phyloP scores from a whole-genome alignment of 2,329 filamentous ascomycete species.

The Epichloe sp. region DNA sequence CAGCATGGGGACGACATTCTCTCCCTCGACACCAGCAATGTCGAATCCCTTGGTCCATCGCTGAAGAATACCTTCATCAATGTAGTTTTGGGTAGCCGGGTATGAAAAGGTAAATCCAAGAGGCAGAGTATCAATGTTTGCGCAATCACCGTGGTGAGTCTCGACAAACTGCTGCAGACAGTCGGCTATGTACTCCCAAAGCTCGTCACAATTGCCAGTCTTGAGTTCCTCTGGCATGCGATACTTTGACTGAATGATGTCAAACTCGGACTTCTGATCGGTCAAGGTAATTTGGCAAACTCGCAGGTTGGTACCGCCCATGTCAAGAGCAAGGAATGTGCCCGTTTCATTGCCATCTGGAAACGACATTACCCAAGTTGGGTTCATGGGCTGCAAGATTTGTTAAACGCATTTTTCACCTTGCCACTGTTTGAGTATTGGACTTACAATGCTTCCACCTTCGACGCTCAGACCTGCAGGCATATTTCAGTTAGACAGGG shows the following conservation, averaged over 20 bases:
- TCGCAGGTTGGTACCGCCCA: constrained; percentile 91
- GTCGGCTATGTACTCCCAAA: constrained; percentile 93
- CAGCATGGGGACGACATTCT: constrained; percentile 82
- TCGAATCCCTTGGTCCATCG: constrained; percentile 98
- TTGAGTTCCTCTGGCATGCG: constrained; percentile 89
- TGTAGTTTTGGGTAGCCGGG: constrained; percentile 83
- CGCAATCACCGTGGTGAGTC: constrained; percentile 60
- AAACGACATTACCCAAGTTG: constrained; percentile 87
- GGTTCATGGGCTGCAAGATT: constrained; percentile 75
- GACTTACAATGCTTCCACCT: constrained; percentile 80
- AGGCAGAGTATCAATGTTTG: constrained; percentile 52
- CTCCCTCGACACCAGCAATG: constrained; percentile 78
- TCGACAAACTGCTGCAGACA: constrained; percentile 85
- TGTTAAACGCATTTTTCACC: constrained; percentile 9
- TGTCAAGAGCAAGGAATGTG: constrained; percentile 79
- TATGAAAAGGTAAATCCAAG: constrained; percentile 96
- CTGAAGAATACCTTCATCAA: constrained; percentile 84
- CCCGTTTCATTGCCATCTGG: constrained; percentile 80
- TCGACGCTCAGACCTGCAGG: constrained; percentile 62
- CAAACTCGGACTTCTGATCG: constrained; percentile 77
- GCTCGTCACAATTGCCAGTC: constrained; percentile 67
- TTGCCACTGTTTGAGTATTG: neutral
- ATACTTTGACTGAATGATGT: constrained; percentile 94
- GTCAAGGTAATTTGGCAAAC: constrained; percentile 88
- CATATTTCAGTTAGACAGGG: constrained; percentile 7